Conservation (phyloP, 345 rosid genomes). For the Euphorbia lathyris region DNA sequence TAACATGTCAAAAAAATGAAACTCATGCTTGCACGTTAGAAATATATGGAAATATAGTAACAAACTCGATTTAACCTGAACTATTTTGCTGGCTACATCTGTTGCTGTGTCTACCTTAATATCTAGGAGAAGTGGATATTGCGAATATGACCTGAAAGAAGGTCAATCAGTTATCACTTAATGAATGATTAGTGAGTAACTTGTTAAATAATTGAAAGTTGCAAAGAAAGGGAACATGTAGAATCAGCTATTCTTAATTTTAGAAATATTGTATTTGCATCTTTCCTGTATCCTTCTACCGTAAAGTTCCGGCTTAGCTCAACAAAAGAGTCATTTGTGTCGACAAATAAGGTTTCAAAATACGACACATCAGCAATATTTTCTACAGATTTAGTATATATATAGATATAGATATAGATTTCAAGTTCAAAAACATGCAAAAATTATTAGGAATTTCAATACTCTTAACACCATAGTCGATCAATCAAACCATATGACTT, state of each 20-base stretch:
- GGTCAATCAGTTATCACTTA: slow-evolving; percentile 3
- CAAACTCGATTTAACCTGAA: too few relatives aligned
- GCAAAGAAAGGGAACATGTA: slow-evolving; percentile 46
- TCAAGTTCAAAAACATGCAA: too few relatives aligned
- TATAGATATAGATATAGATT: too few relatives aligned
- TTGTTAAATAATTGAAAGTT: background rate
- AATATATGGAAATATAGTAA: too few relatives aligned
- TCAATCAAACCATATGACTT: too few relatives aligned
- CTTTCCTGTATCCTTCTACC: slow-evolving; percentile 84
- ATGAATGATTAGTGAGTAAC: slow-evolving; percentile 5
- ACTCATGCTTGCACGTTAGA: too few relatives aligned
- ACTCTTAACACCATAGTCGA: too few relatives aligned
- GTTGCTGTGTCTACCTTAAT: slow-evolving; percentile 75
- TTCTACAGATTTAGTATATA: too few relatives aligned
- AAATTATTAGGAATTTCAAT: too few relatives aligned
- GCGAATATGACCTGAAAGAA: slow-evolving; percentile 67
- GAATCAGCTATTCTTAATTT: slow-evolving; percentile 84
- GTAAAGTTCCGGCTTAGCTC: slow-evolving; percentile 53
- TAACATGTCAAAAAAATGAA: too few relatives aligned
- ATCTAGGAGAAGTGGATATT: slow-evolving; percentile 97
- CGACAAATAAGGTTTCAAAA: too few relatives aligned
- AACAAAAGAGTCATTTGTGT: slow-evolving; percentile 27
- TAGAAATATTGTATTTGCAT: slow-evolving; percentile 68
- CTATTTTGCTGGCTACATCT: slow-evolving; percentile 95
- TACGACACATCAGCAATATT: too few relatives aligned